Base-by-base conservation (phyloP, 2,329 filamentous ascomycete genomes). In the Malbranchea cinnamomea region DNA sequence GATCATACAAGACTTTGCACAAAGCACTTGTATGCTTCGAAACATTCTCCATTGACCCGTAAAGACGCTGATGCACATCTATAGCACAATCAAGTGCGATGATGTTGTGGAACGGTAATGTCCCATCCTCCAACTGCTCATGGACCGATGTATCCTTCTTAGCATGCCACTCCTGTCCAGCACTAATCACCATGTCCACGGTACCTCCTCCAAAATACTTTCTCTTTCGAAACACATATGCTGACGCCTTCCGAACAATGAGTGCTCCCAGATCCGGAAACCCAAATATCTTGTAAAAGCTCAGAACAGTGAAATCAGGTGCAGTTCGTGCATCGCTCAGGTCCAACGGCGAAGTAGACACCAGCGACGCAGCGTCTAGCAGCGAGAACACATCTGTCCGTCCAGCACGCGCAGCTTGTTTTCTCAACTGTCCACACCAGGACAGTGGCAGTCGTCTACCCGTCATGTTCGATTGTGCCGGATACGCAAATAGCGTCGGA, bases 281-380 rank as follows among this genome's bases (percentile, higher is more conserved):
- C 1, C 89, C 87, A 51, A 95, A 95, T n/a, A 94, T 85, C 52
- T 95, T 98, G 59, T 94, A 91, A 39, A 95, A 74, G 52, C 85
- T 94, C 23, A 95, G 47, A 0, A 82, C 78, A 0, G 72, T 77
- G 41, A 95, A 95, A 50, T 95, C 87, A 1, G 87, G 80, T 0
- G 78, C 73, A 1, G 56, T 48, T 0, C 61, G 57, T 0, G 64
- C 42, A 41, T 79, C 57, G 32, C 70, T 62, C 2, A 95, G 59
- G 45, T 91, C 70, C 5, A 95, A 60, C 1, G 71, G 72, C 4
- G 79, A 72, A 0, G 85, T 93, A 5, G 83, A 75, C 6, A 74
- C 77, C 7, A 82, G 63, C 0, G 83, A 79, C 4, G 89, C 84
- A 6, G 82, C 85, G 53, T 98, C 87, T 6, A 93, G 59, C 15